Conservation (phyloP, 257 asterid genomes). For the Solanum medicagineum region DNA sequence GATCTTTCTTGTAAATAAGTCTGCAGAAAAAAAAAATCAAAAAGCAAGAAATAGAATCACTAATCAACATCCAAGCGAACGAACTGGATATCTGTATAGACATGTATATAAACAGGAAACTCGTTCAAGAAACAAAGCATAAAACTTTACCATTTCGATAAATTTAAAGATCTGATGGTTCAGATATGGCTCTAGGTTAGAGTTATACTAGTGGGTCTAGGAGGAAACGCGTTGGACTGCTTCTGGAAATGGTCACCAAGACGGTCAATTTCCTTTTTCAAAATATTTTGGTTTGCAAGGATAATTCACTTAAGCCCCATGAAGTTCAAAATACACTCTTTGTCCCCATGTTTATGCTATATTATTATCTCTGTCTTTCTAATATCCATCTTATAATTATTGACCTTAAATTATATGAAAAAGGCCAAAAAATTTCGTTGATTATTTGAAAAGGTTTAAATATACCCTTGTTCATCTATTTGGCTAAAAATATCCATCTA, state of each 20-base stretch:
- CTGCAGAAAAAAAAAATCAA: not conserved
- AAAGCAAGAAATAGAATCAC: not conserved
- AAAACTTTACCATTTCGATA: not conserved
- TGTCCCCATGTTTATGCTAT: too few relatives aligned
- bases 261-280: not conserved
- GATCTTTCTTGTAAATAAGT: not conserved
- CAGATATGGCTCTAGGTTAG: not conserved
- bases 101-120: not conserved
- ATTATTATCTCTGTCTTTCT: too few relatives aligned
- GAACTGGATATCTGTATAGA: not conserved
- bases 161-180: not conserved
- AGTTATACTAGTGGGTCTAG: not conserved
- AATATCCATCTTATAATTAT: too few relatives aligned
- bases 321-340: too few relatives aligned
- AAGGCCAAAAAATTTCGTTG: too few relatives aligned
- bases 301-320: too few relatives aligned
- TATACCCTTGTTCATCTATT: not conserved
- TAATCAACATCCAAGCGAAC: not conserved
- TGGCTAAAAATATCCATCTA: too few relatives aligned
- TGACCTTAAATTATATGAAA: too few relatives aligned
- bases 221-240: not conserved
- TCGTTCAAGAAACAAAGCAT: not conserved
- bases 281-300: not conserved
- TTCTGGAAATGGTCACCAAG: not conserved
- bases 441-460: not conserved